Evolutionary conservation across 2,329 filamentous ascomycete species (phyloP).

Genomic region (Xylaria sp.): DNA sequence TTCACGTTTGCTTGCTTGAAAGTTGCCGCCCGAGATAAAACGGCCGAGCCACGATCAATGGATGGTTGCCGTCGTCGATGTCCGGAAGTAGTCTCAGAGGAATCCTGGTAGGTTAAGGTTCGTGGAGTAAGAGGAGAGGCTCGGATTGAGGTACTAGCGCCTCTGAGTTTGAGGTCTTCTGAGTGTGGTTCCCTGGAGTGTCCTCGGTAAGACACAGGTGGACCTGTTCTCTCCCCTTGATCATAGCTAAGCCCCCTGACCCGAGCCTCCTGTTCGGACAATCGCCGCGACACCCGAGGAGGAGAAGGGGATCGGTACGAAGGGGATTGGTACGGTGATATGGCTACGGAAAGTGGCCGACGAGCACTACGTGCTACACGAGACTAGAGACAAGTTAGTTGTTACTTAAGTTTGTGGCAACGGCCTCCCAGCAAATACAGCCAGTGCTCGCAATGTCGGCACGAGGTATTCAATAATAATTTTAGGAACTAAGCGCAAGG

Average conservation of each 20-base stretch:
- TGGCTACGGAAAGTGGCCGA: slow-evolving; percentile 63
- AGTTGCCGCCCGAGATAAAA: slow-evolving; percentile 56
- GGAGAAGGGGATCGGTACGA: slow-evolving; percentile 60
- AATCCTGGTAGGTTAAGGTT: slow-evolving; percentile 60
- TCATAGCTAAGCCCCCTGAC: slow-evolving; percentile 56
- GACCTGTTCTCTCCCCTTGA: slow-evolving; percentile 53
- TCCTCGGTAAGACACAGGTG: slow-evolving; percentile 58
- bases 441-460: background rate
- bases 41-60: slow-evolving; percentile 57
- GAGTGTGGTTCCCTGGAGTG: slow-evolving; percentile 56
- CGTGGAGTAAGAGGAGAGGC: slow-evolving; percentile 62
- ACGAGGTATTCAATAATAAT: background rate
- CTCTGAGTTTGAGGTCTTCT: slow-evolving; percentile 52
- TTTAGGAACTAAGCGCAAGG: slow-evolving; percentile 8
- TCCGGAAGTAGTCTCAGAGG: slow-evolving; percentile 41
- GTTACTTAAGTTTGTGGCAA: background rate
- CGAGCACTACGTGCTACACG: slow-evolving; percentile 60
- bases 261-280: slow-evolving; percentile 66
- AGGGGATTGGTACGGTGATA: slow-evolving; percentile 50
- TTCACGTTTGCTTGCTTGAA: slow-evolving; percentile 55
- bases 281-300: slow-evolving; percentile 61
- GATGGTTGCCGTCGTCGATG: slow-evolving; percentile 58
- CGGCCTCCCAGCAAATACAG: background rate
- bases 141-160: slow-evolving; percentile 51
- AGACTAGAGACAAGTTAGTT: slow-evolving; percentile 53